Conservation (phyloP, 2,329 filamentous ascomycete genomes). For the Setomelanomma holmii region DNA sequence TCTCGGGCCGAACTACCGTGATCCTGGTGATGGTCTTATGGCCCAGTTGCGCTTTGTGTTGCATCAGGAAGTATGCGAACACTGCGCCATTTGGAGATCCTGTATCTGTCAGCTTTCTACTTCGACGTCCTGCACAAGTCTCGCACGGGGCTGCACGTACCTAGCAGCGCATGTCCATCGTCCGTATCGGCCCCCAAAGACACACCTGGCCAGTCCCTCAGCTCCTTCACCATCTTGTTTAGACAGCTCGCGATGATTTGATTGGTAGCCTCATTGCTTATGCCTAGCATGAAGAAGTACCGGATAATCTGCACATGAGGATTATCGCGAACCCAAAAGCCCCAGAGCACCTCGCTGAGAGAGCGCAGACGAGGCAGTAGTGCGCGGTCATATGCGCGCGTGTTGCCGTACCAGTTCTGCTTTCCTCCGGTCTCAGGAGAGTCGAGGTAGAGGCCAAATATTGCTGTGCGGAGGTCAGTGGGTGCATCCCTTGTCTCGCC, state of each 20-base stretch:
- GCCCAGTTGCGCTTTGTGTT: constrained; percentile 26
- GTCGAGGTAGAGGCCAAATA: constrained; percentile 21
- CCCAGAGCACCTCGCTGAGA: constrained; percentile 20
- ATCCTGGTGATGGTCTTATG: constrained; percentile 22
- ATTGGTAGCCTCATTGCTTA: constrained; percentile 25
- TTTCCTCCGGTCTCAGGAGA: constrained; percentile 11
- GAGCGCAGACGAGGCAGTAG: constrained; percentile 8
- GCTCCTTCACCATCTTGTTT: neutral
- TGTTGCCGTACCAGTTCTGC: constrained; percentile 11
- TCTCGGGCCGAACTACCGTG: constrained; percentile 17
- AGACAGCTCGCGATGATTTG: constrained; percentile 22
- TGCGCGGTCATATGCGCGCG: neutral
- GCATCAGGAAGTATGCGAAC: constrained; percentile 31
- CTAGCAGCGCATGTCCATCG: constrained; percentile 24
- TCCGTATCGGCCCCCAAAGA: constrained; percentile 17
- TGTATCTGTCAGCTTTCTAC: neutral
- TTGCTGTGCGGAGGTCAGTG: constrained; percentile 4
- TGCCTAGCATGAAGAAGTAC: constrained; percentile 25
- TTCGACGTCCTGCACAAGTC: too few species aligned
- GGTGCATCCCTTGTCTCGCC: too few species aligned
- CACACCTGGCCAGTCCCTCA: constrained; percentile 26
- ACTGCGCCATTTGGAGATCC: constrained; percentile 23
- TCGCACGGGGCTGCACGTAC: too few species aligned
- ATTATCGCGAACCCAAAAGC: constrained; percentile 14
- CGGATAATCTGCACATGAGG: constrained; percentile 11